Conservation (phyloP, 805 yeast genomes). For the Yarrowia sp. region DNA sequence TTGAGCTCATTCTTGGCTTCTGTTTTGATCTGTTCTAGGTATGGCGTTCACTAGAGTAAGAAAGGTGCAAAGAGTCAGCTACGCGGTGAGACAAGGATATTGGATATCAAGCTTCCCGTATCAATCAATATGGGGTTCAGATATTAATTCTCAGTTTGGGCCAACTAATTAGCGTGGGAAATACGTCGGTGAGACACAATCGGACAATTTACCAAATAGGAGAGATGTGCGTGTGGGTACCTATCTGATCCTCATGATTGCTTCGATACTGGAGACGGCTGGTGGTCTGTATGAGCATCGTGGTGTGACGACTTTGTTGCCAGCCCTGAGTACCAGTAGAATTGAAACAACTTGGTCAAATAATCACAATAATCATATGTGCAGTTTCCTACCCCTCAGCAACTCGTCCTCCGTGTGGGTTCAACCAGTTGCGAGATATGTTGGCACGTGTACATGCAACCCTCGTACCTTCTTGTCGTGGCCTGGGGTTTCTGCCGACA, state of each 20-base stretch:
- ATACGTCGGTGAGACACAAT: conserved; percentile 6
- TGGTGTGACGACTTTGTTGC: too few species aligned
- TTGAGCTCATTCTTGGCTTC: too few species aligned
- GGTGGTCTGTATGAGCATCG: too few species aligned
- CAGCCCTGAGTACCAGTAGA: too few species aligned
- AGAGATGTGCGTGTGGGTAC: background rate
- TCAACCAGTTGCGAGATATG: background rate
- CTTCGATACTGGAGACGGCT: background rate
- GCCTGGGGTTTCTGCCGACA: background rate
- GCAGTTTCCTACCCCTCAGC: too few species aligned
- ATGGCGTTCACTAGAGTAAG: background rate
- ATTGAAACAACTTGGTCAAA: too few species aligned
- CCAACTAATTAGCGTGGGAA: background rate
- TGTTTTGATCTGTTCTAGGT: background rate
- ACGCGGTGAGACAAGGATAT: conserved; percentile 3
- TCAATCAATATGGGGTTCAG: background rate
- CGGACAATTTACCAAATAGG: conserved; percentile 4
- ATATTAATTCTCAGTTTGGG: background rate
- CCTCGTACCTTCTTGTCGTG: background rate
- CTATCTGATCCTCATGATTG: conserved; percentile 1
- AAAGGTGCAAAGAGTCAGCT: background rate
- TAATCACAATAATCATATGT: too few species aligned
- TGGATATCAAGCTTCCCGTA: conserved; percentile 11
- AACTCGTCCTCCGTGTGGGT: too few species aligned
- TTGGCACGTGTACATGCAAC: background rate